Conservation (phyloP, 768 basidiomycete species). For the Lentinula aciculospora region DNA sequence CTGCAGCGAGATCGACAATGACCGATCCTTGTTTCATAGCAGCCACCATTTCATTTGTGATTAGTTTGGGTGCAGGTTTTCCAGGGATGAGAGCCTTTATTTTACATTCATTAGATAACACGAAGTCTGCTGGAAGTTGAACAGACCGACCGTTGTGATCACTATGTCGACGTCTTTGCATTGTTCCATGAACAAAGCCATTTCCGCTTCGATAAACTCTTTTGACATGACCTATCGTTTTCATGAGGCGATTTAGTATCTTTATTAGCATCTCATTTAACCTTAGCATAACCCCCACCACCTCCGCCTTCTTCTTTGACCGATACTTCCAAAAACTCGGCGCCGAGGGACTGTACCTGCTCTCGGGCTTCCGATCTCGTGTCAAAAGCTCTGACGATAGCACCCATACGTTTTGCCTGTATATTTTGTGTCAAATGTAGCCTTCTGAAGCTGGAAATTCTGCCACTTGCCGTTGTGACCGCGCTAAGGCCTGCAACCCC, state of each 20-base stretch:
- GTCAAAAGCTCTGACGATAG: conserved; percentile 86
- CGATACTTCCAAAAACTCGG: conserved; percentile 82
- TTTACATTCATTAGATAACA: conserved; percentile 10
- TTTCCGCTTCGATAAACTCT: conserved; percentile 62
- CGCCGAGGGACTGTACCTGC: conserved; percentile 86
- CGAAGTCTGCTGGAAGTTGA: background rate
- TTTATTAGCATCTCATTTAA: conserved; percentile 12
- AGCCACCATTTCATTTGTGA: conserved; percentile 79
- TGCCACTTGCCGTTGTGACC: conserved; percentile 62
- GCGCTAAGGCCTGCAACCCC: conserved; percentile 88
- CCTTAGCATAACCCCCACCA: conserved; percentile 82
- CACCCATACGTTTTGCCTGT: conserved; percentile 77
- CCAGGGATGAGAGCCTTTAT: conserved; percentile 77
- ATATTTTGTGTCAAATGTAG: background rate
- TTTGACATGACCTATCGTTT: conserved; percentile 50
- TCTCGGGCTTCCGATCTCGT: conserved; percentile 81
- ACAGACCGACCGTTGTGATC: conserved; percentile 62
- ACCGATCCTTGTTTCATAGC: conserved; percentile 93
- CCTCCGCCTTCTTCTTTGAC: conserved; percentile 80
- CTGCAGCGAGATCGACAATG: conserved; percentile 81
- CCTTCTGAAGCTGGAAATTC: background rate
- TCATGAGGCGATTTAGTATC: background rate
- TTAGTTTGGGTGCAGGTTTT: conserved; percentile 79
- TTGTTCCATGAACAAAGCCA: conserved; percentile 82
- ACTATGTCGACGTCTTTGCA: conserved; percentile 88